Percentiles rank a stretch among this genome's conserved stretches.
phyloP scores from a whole-genome alignment of 169 alveolate species.

The Eimeria praecox region DNA sequence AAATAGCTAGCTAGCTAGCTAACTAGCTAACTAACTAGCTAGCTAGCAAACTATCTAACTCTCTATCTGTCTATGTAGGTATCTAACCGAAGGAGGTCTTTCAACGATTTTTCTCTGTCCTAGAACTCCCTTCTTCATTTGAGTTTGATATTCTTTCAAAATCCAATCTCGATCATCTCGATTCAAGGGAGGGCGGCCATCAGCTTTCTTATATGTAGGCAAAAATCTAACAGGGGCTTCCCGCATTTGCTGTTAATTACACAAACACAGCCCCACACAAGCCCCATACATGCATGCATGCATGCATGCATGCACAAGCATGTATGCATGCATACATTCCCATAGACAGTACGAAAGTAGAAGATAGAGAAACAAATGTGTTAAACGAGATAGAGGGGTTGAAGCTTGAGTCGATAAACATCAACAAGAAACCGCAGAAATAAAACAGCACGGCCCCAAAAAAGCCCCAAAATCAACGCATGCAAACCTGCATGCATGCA shows the following conservation, averaged over 20 bases:
- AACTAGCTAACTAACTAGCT: background rate
- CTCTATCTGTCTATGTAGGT: background rate
- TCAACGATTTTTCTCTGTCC: slow-evolving; percentile 62
- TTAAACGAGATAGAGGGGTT: no score
- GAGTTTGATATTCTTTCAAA: slow-evolving; percentile 87
- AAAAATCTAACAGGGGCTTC: slow-evolving; percentile 88
- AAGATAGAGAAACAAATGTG: no score
- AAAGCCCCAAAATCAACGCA: background rate
- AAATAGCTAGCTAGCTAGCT: background rate
- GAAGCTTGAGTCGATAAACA: no score
- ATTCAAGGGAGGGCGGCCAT: slow-evolving; percentile 88
- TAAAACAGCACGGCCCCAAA: no score
- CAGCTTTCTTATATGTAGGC: slow-evolving; percentile 92
- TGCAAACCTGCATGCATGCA: background rate
- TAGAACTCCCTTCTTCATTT: slow-evolving; percentile 85
- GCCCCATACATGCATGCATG: background rate
- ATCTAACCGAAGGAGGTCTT: slow-evolving; percentile 73
- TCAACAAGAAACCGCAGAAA: no score
- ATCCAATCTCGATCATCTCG: slow-evolving; percentile 86
- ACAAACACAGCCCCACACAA: background rate
- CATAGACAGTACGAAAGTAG: no score
- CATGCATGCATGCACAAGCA: background rate
- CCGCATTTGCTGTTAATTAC: slow-evolving; percentile 84
- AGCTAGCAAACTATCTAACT: no score
- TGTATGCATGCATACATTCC: background rate